Evolutionary conservation across 1,139 yeast genomes (phyloP).

Genomic region (Nakaseomyces uthaithaninus): DNA sequence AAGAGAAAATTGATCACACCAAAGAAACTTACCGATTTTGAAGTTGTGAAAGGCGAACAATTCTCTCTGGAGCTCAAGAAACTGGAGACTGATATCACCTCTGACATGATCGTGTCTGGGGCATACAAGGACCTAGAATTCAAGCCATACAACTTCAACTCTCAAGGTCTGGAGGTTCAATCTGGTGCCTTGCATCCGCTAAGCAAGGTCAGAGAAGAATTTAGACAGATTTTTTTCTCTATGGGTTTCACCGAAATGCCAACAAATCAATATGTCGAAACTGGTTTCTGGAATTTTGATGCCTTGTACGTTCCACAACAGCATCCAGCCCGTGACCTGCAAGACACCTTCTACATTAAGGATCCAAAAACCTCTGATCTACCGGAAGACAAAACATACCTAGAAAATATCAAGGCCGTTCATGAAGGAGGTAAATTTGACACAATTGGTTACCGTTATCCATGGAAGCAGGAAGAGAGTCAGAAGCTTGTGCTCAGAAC

Average conservation of each 20-base stretch:
- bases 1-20: constrained; percentile 80
- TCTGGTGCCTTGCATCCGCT: constrained; percentile 96
- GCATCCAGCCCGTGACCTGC: constrained; percentile 98
- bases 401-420: constrained; percentile 70
- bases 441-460: constrained; percentile 95
- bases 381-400: constrained; percentile 73
- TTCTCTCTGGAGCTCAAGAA: constrained; percentile 74
- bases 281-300: constrained; percentile 99
- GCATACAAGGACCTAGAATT: constrained; percentile 78
- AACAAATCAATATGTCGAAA: constrained; percentile 92
- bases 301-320: constrained; percentile 95
- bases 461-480: constrained; percentile 90
- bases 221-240: constrained; percentile 92
- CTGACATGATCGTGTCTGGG: constrained; percentile 78
- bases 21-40: constrained; percentile 68
- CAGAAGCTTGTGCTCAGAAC: constrained; percentile 90
- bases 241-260: constrained; percentile 99
- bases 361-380: constrained; percentile 75
- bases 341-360: constrained; percentile 93
- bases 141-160: constrained; percentile 92
- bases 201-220: constrained; percentile 93
- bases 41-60: constrained; percentile 70
- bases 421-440: constrained; percentile 90
- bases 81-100: constrained; percentile 86
- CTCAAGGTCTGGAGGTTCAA: constrained; percentile 80